Percentiles rank a stretch among this genome's conserved stretches.
Evolutionary conservation across 768 basidiomycete genomes (phyloP).

Genomic region (Termitomyces sp.): DNA sequence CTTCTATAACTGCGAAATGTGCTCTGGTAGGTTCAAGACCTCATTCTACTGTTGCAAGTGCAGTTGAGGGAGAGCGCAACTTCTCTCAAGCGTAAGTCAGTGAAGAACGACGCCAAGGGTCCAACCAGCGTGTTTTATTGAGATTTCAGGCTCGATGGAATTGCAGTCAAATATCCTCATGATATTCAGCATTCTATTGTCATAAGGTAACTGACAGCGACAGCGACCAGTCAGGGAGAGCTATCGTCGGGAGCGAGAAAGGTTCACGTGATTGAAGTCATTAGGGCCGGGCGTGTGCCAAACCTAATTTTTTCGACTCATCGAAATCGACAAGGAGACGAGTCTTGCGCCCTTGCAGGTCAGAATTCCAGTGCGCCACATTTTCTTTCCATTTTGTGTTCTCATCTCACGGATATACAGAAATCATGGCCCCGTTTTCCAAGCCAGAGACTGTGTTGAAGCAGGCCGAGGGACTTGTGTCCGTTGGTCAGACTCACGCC

Average conservation of each 20-base stretch:
- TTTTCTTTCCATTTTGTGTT: not conserved
- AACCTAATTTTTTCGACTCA: constrained; percentile 15
- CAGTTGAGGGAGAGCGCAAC: too few relatives aligned
- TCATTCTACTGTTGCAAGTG: too few relatives aligned
- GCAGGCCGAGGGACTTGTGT: constrained; percentile 91
- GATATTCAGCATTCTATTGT: too few relatives aligned
- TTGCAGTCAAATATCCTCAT: too few relatives aligned
- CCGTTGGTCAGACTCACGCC: constrained; percentile 85
- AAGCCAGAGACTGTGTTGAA: constrained; percentile 90
- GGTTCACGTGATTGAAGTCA: constrained; percentile 8
- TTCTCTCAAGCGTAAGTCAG: too few relatives aligned
- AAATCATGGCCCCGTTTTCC: constrained; percentile 79
- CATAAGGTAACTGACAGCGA: too few relatives aligned
- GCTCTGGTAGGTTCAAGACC: too few relatives aligned
- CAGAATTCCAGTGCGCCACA: constrained; percentile 1
- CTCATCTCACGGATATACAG: constrained; percentile 4
- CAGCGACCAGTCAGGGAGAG: too few relatives aligned
- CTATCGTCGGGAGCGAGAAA: not conserved
- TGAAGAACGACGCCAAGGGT: too few relatives aligned
- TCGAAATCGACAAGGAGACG: constrained; percentile 7
- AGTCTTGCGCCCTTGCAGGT: constrained; percentile 5
- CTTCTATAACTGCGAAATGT: too few relatives aligned
- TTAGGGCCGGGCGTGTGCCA: constrained; percentile 9
- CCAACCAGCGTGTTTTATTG: too few relatives aligned
- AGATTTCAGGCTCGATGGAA: too few relatives aligned